Evolutionary conservation across 768 basidiomycete species (phyloP), one percentile per base, ranked within the genome.

Genomic region (Lactarius psammicola): DNA sequence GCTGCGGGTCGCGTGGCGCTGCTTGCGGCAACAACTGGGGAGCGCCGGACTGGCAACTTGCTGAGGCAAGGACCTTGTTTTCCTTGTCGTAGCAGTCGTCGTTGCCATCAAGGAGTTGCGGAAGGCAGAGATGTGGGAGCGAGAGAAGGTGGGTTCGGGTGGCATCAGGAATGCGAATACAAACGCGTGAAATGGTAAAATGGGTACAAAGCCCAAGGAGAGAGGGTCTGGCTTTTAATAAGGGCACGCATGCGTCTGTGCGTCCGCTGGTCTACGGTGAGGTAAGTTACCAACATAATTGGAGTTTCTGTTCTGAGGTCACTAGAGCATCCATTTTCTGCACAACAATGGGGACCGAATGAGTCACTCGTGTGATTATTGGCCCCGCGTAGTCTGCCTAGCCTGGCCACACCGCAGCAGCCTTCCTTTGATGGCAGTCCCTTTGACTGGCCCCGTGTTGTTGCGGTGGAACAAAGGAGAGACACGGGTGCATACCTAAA

Each of bases 401-500:
- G 9, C 34, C 54, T 31, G 30, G 56, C 60, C 59, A 56, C 54
- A 56, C 36, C 31, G 53, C n/a, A 20, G 30, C 55, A 49, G 18
- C 54, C 49, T 62, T 13, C 65, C 60, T 51, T 66, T 61, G 49
- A 26, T 18, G 65, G 65, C 40, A 62, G 36, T 66, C 65, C 65
- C 65, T 66, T 66, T 66, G 60, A 66, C n/a, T 33, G 23, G 13
- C 46, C 36, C 23, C 55, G 59, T 61, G 54, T 31, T 60, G 3
- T 10, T 17, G 15, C 3, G 3, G 59, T 38, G 55, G 55, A 34
- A 36, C 54, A 46, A 46, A 33, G 26, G n/a, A 15, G 28, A 6
- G 28, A 28, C 31, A 10, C 56, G 5, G 44, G 18, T 10, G 40
- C 30, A 26, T 57, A 28, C 56, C 65, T 26, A 53, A 66, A 62